Evolutionary conservation across 2,329 filamentous ascomycete species (phyloP).

Genomic region (Talaromyces amestolkiae): DNA sequence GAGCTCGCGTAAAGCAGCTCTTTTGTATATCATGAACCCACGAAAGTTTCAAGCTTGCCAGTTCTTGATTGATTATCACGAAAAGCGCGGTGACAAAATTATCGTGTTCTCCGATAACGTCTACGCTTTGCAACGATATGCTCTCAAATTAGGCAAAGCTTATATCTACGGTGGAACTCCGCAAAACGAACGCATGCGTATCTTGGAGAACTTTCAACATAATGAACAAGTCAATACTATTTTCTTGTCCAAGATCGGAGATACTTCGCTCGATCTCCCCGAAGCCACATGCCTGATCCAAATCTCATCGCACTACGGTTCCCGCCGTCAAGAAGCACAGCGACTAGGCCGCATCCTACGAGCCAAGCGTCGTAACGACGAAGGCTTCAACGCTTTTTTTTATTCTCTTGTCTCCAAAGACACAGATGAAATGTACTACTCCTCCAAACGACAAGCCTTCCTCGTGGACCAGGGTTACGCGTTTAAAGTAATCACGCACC

Average conservation of each 20-base stretch:
- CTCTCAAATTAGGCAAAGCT: constrained; percentile 76
- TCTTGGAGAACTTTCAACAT: constrained; percentile 92
- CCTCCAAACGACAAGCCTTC: constrained; percentile 93
- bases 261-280: constrained; percentile 94
- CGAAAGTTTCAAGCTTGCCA: constrained; percentile 96
- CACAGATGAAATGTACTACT: constrained; percentile 97
- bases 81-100: constrained; percentile 90
- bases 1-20: constrained; percentile 62
- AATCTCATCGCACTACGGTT: constrained; percentile 96
- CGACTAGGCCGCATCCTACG: constrained; percentile 87
- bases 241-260: constrained; percentile 95
- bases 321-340: constrained; percentile 93
- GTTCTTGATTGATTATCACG: constrained; percentile 97
- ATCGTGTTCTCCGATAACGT: constrained; percentile 99
- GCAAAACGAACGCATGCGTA: constrained; percentile 78
- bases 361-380: constrained; percentile 93
- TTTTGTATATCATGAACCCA: constrained; percentile 96
- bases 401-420: constrained; percentile 97
- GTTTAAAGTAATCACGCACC: constrained; percentile 96
- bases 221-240: constrained; percentile 87
- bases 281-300: constrained; percentile 97
- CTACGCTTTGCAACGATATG: constrained; percentile 84
- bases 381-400: constrained; percentile 98
- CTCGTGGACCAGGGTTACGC: constrained; percentile 97
- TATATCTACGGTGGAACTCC: constrained; percentile 89